Percentiles rank a stretch among this genome's conserved stretches.
Conservation (phyloP, 2,329 filamentous ascomycete species). For the Dothiorella sarmentorum region DNA sequence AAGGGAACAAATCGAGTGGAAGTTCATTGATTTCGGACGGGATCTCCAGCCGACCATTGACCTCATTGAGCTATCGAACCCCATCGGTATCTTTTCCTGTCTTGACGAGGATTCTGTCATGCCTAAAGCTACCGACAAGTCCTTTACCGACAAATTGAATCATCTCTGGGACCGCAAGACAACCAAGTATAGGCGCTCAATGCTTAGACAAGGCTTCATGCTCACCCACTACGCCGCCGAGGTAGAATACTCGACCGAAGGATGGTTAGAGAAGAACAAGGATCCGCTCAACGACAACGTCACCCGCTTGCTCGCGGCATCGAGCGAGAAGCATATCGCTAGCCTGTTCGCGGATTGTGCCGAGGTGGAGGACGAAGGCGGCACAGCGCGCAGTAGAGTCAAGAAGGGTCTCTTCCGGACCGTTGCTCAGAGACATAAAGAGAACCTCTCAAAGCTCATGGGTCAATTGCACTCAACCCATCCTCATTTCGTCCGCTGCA, state of each 20-base stretch:
- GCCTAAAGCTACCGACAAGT: constrained; percentile 96
- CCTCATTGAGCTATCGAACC: constrained; percentile 90
- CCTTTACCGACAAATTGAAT: constrained; percentile 97
- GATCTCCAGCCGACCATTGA: constrained; percentile 98
- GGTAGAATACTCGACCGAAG: constrained; percentile 92
- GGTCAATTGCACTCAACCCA: constrained; percentile 90
- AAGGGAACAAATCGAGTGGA: constrained; percentile 97
- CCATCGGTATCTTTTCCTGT: constrained; percentile 98
- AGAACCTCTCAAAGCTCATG: constrained; percentile 97
- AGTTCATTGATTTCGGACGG: constrained; percentile 98
- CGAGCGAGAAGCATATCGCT: constrained; percentile 78
- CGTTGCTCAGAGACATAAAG: constrained; percentile 94
- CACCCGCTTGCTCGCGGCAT: constrained; percentile 79
- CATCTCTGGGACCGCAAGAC: constrained; percentile 95
- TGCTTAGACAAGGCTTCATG: constrained; percentile 87
- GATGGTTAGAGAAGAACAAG: constrained; percentile 99
- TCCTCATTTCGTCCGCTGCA: constrained; percentile 96
- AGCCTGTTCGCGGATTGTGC: constrained; percentile 84
- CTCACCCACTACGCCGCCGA: constrained; percentile 97
- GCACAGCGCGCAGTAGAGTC: constrained; percentile 70
- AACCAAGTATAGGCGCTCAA: constrained; percentile 83
- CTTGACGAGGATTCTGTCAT: constrained; percentile 97
- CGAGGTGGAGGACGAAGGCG: constrained; percentile 70
- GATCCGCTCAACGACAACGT: constrained; percentile 97
- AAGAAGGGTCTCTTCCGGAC: constrained; percentile 98